Conservation (phyloP, 306 rosid genomes). For the Vigna trinervia region DNA sequence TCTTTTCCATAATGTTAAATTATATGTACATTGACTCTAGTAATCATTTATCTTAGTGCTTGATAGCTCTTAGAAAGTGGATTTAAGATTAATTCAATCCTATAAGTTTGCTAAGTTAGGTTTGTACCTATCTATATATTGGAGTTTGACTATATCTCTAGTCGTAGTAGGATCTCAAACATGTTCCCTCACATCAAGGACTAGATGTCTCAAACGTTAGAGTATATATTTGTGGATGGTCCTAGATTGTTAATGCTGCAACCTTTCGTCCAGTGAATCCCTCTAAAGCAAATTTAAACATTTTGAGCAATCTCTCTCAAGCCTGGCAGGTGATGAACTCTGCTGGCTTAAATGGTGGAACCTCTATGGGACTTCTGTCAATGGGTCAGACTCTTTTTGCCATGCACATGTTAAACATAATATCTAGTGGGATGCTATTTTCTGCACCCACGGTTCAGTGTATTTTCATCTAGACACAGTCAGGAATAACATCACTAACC, state of each 20-base stretch:
- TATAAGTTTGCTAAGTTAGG: too few species aligned
- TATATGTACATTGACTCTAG: background rate
- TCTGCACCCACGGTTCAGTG: conserved; percentile 53
- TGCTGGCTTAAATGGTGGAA: conserved; percentile 78
- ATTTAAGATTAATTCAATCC: too few species aligned
- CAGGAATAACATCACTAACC: conserved; percentile 63
- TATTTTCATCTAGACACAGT: conserved; percentile 79
- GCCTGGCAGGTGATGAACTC: conserved; percentile 80
- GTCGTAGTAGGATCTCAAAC: too few species aligned
- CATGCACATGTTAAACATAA: conserved; percentile 94
- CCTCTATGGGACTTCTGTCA: conserved; percentile 73
- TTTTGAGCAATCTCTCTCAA: conserved; percentile 86
- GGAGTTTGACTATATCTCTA: too few species aligned
- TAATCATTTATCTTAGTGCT: background rate
- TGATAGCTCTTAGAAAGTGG: background rate
- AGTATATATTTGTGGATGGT: too few species aligned
- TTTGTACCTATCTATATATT: too few species aligned
- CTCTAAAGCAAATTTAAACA: conserved; percentile 67
- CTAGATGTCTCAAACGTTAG: too few species aligned
- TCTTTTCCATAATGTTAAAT: conserved; percentile 3
- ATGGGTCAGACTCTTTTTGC: conserved; percentile 85
- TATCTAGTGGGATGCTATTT: conserved; percentile 96
- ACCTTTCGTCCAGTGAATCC: conserved; percentile 75
- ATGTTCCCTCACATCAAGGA: too few species aligned
- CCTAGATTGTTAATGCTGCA: conserved; percentile 68